Base-by-base conservation (phyloP, 2,329 filamentous ascomycete species). In the Colletotrichum noveboracense region DNA sequence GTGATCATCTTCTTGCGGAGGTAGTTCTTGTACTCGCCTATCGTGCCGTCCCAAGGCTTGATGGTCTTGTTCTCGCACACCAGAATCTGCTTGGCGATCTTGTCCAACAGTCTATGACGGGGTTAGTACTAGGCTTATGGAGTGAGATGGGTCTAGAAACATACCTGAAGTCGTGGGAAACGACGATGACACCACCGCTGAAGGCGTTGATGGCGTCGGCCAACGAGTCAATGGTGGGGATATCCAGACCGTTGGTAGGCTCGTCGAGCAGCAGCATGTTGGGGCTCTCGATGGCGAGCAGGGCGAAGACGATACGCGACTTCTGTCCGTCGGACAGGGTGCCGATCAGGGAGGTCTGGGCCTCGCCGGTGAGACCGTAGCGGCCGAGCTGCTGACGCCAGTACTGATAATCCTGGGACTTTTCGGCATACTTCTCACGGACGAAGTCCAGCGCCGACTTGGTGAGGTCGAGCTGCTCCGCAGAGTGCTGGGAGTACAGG, bases 21-120 rank as follows among this genome's bases (percentile, higher is more conserved):
- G 88, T 98, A 93, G 89, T 97, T 95, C 95, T 99, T 99, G 95
- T 99, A 99, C 76, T 96, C 93, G 80, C 93, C 94, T 83, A 99
- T 99, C 78, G 87, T 89, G 81, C 96, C 96, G 78, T 96, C 93
- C 97, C 97, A 99, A 82, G 92, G 88, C 81, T 91, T 93, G 81
- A 98, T 96, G 16, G 96, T 96, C 91, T 96, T 96, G 93, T 99
- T 96, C 89, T 99, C 97, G 87, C 97, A 99, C 72, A 99, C 97
- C 88, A 99, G 93, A 87, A 99, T 99, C 86, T 99, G 95, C 91
- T 99, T 99, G 81, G 97, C 97, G 85, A 99, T 98, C 91, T 98
- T 98, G 92, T 99, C 97, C 79, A 99, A 93, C 82, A 99, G 90
- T 90, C 96, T 97, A 74, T 72, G 8, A 26, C 52, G 12, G 21